These are phyloP conservation scores for Beverwykella pulmonaria DNA, from an alignment of 495 filamentous ascomycete genomes.

Conservation along the genomic window DNA sequence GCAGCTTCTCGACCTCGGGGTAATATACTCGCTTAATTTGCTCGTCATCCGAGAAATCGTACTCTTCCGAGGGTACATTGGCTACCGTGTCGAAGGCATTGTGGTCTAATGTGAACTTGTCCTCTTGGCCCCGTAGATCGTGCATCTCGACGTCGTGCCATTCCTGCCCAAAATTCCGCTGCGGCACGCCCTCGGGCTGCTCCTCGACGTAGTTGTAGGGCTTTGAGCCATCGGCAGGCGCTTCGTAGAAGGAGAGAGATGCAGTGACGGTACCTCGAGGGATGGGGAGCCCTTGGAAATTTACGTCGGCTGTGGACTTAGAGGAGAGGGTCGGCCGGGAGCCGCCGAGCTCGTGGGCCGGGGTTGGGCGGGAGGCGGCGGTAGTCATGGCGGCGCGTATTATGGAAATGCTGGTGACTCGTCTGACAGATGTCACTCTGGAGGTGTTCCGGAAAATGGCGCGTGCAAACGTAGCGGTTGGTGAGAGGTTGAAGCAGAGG, in stretches of 20 bases:
- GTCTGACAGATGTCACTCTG: not conserved
- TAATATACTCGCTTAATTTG: conserved; percentile 73
- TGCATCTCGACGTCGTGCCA: conserved; percentile 55
- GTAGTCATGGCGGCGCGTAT: conserved; percentile 38
- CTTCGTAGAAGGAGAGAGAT: conserved; percentile 67
- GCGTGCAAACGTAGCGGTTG: conserved; percentile 16
- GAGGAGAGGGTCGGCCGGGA: conserved; percentile 5
- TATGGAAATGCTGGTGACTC: not conserved
- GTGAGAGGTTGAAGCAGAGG: not conserved
- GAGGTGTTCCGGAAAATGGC: conserved; percentile 7
- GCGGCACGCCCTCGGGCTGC: conserved; percentile 61
- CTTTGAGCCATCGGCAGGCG: conserved; percentile 62
- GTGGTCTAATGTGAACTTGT: conserved; percentile 65
- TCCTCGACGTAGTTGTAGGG: conserved; percentile 73
- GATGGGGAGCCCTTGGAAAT: conserved; percentile 45
- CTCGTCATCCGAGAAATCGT: conserved; percentile 64
- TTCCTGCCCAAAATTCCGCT: conserved; percentile 61
- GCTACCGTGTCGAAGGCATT: conserved; percentile 69
- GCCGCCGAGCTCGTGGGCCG: conserved; percentile 38
- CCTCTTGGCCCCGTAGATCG: conserved; percentile 69
- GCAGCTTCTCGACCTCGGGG: conserved; percentile 72
- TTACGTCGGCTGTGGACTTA: conserved; percentile 19
- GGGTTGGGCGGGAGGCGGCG: conserved; percentile 39
- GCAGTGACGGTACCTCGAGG: conserved; percentile 69
- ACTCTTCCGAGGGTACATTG: conserved; percentile 55